A percentile compares a stretch with the other conserved stretches of the same genome.
Evolutionary conservation across 1,284 basidiomycete species (phyloP).

Genomic region (Bjerkandera adusta): DNA sequence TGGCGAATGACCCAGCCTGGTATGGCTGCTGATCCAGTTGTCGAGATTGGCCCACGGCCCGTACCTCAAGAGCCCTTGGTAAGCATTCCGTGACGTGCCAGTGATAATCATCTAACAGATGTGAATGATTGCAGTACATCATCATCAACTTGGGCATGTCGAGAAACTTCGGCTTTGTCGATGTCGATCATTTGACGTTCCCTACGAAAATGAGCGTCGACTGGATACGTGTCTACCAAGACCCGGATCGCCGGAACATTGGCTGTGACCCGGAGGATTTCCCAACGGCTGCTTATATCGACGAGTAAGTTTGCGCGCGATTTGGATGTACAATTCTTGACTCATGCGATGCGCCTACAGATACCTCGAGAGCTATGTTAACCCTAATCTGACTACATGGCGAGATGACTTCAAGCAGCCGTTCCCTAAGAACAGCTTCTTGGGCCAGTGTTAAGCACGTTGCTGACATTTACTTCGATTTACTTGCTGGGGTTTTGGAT

Average conservation of each 20-base stretch:
- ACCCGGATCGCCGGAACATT: conserved; percentile 62
- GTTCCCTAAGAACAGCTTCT: conserved; percentile 56
- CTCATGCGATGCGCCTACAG: conserved; percentile 14
- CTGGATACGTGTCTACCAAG: conserved; percentile 83
- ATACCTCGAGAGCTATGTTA: conserved; percentile 37
- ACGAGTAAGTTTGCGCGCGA: conserved; percentile 43
- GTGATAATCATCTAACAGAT: conserved; percentile 10
- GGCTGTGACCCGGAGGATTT: conserved; percentile 81
- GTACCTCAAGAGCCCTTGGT: conserved; percentile 33
- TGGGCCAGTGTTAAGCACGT: conserved; percentile 46
- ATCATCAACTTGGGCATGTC: conserved; percentile 78
- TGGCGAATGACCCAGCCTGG: conserved; percentile 78
- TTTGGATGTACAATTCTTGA: background rate
- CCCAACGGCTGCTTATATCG: conserved; percentile 76
- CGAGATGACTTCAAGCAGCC: conserved; percentile 54
- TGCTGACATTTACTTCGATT: too few relatives aligned
- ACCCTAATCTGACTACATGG: conserved; percentile 38
- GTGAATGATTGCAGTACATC: conserved; percentile 60
- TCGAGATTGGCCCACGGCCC: conserved; percentile 27
- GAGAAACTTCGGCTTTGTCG: conserved; percentile 65
- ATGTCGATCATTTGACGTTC: conserved; percentile 64
- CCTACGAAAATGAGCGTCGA: conserved; percentile 75
- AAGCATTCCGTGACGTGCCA: conserved; percentile 60
- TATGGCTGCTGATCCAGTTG: conserved; percentile 53
- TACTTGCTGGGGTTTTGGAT: too few relatives aligned